Evolutionary conservation across 306 rosid genomes (phyloP).

Genomic region (Cucurbita argyrosperma): DNA sequence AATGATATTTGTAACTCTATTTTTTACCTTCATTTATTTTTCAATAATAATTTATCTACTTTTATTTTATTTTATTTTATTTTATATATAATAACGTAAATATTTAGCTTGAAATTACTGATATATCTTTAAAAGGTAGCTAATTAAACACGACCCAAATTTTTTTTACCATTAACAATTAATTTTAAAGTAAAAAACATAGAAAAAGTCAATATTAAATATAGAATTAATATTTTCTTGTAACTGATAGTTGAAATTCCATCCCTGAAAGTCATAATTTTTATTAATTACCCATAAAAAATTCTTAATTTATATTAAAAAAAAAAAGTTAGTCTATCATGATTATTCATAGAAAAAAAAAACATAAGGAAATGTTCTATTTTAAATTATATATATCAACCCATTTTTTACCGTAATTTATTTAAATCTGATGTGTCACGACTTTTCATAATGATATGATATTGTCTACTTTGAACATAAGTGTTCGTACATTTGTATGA

Average conservation of each 20-base stretch:
- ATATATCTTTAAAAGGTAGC: no score
- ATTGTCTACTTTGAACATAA: neutral
- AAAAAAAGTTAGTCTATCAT: neutral
- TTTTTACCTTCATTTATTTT: no score
- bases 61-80: no score
- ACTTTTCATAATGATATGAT: neutral
- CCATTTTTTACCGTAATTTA: no score
- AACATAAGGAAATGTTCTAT: neutral
- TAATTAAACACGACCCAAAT: no score
- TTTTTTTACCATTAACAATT: no score
- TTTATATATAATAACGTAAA: no score
- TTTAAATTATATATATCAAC: neutral
- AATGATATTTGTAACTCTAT: no score
- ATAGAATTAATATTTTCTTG: neutral
- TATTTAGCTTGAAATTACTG: no score
- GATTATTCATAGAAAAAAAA: neutral
- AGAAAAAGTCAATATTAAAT: neutral
- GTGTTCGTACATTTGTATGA: no score
- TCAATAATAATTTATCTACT: no score
- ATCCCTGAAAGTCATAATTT: neutral
- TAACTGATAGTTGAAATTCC: neutral
- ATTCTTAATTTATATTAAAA: neutral
- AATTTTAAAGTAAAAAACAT: neutral
- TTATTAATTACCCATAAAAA: neutral
- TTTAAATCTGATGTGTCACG: no score